Evolutionary conservation across 371 early-diverging fungal genomes (phyloP).

Genomic region (Apophysomyces sp.): DNA sequence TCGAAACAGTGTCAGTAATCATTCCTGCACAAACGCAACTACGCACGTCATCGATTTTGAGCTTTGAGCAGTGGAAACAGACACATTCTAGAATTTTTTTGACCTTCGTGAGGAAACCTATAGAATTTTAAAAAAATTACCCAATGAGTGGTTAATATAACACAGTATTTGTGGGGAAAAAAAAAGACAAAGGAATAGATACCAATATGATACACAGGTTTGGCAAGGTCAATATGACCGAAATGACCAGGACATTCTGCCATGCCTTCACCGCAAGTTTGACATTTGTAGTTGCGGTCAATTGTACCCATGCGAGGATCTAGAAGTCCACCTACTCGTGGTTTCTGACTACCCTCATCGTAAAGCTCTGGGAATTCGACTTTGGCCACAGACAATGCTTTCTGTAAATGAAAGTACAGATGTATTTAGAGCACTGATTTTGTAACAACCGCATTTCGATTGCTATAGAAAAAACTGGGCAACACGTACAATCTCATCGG

Average conservation of each 20-base stretch:
- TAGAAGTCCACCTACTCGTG: conserved; percentile 86
- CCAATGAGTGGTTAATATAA: neutral
- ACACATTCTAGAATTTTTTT: conserved; percentile 99
- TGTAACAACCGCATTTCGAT: neutral
- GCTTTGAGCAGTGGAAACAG: conserved; percentile 97
- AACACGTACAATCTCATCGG: conserved; percentile 90
- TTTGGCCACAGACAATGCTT: conserved; percentile 95
- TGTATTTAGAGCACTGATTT: conserved; percentile 8
- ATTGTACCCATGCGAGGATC: conserved; percentile 99
- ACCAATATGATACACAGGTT: conserved; percentile 96
- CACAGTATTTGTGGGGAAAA: neutral
- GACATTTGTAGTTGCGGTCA: conserved; percentile 98
- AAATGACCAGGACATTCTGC: conserved; percentile 99
- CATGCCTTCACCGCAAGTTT: conserved; percentile 97
- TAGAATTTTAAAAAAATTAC: conserved; percentile 2
- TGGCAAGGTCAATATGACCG: conserved; percentile 98
- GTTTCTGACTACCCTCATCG: conserved; percentile 90
- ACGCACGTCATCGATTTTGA: conserved; percentile 85
- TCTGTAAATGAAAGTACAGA: conserved; percentile 54
- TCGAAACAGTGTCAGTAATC: conserved; percentile 9
- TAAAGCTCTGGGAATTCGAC: conserved; percentile 96
- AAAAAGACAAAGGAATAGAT: conserved; percentile 19
- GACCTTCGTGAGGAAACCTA: conserved; percentile 80
- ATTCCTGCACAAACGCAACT: neutral
- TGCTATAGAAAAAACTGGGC: conserved; percentile 4